Percentiles rank a stretch among this genome's conserved stretches.
Conservation (phyloP, 257 asterid genomes). For the Ilex asprella region DNA sequence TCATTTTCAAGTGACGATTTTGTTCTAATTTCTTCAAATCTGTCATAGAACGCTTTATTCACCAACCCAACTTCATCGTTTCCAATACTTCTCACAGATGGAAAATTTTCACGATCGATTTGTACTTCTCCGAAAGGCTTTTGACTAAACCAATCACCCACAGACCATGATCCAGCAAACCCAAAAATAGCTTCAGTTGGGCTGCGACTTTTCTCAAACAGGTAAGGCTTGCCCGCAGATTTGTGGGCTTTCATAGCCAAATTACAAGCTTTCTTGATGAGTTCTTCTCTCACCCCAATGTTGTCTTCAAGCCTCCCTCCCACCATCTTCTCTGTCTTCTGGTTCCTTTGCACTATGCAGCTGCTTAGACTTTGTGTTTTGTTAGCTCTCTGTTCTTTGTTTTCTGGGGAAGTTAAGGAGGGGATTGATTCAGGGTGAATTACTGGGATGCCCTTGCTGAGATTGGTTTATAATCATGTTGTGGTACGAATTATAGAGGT, state of each 20-base stretch:
- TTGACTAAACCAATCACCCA: slow-evolving; percentile 41
- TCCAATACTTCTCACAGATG: slow-evolving; percentile 59
- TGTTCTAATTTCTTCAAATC: slow-evolving; percentile 43
- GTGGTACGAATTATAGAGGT: not conserved
- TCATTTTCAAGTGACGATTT: slow-evolving; percentile 46
- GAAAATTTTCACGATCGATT: slow-evolving; percentile 41
- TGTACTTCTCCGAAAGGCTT: slow-evolving; percentile 56
- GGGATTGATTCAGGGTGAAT: not conserved
- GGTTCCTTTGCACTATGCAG: not conserved
- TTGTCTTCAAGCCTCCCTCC: slow-evolving; percentile 47
- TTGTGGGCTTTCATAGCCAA: slow-evolving; percentile 64
- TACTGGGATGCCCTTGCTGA: not conserved
- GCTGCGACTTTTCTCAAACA: slow-evolving; percentile 34
- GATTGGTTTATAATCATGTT: not conserved
- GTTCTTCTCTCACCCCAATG: slow-evolving; percentile 45
- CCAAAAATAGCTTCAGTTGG: slow-evolving; percentile 51
- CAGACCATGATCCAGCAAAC: slow-evolving; percentile 69
- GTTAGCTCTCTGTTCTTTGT: not conserved
- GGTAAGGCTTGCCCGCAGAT: slow-evolving; percentile 41
- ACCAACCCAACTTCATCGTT: slow-evolving; percentile 48
- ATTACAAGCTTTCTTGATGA: slow-evolving; percentile 53
- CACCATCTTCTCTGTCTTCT: slow-evolving; percentile 10
- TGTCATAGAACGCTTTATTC: slow-evolving; percentile 48
- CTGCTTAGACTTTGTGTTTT: too few relatives aligned
- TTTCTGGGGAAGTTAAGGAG: not conserved